phyloP scores from a whole-genome alignment of 345 rosid species.

The Corymbia maculata region DNA sequence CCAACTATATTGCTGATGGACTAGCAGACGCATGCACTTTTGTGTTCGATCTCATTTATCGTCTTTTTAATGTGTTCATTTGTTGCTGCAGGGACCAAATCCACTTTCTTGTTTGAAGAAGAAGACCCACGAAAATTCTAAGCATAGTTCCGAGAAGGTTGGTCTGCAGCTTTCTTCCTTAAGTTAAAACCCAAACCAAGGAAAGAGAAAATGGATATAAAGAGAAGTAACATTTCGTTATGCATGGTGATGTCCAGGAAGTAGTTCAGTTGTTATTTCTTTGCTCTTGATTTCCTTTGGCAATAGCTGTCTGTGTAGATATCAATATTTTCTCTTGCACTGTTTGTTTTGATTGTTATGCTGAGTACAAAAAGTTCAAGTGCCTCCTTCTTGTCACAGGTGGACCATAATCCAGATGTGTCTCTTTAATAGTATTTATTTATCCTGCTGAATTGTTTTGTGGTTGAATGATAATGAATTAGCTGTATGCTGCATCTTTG shows the following conservation, averaged over 20 bases:
- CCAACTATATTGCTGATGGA: background rate
- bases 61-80: background rate
- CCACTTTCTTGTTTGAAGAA: slow-evolving; percentile 84
- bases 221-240: background rate
- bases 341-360: background rate
- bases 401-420: background rate
- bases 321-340: background rate
- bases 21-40: background rate
- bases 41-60: background rate
- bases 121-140: slow-evolving; percentile 23
- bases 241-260: background rate
- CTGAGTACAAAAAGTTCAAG: background rate
- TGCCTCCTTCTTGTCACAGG: background rate
- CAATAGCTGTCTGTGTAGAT: background rate
- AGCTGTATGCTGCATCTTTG: background rate
- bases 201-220: background rate
- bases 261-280: background rate
- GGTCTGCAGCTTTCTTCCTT: background rate
- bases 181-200: background rate
- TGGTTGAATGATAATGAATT: background rate
- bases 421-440: background rate
- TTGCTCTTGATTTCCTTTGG: background rate
- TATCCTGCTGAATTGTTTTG: background rate
- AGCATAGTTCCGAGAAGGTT: slow-evolving; percentile 25
- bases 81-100: slow-evolving; percentile 61